phyloP scores from a whole-genome alignment of 1,139 yeast species.

The Yamadazyma trypodendri region DNA sequence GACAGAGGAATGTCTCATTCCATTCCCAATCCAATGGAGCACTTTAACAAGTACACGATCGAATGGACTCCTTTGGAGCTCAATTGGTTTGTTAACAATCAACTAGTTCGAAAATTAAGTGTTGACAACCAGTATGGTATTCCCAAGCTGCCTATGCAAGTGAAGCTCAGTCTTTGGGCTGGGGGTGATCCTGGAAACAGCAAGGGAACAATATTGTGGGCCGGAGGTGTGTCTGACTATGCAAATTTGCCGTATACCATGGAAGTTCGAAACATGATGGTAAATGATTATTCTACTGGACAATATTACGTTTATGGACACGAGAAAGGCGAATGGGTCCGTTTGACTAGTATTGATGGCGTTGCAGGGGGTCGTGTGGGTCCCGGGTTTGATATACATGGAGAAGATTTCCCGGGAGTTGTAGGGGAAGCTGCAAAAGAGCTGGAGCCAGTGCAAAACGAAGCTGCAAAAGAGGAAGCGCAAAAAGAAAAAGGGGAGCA shows the following conservation, averaged over 20 bases:
- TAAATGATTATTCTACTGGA: slow-evolving; percentile 35
- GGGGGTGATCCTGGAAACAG: slow-evolving; percentile 39
- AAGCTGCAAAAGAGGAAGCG: background rate
- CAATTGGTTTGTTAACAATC: slow-evolving; percentile 33
- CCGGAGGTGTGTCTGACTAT: slow-evolving; percentile 41
- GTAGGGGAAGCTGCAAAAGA: background rate
- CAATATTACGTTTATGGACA: slow-evolving; percentile 30
- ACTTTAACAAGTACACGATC: slow-evolving; percentile 30
- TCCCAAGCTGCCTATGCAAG: slow-evolving; percentile 39
- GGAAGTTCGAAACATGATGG: slow-evolving; percentile 28
- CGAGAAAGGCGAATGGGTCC: slow-evolving; percentile 12
- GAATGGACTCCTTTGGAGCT: slow-evolving; percentile 39
- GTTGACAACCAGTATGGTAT: slow-evolving; percentile 26
- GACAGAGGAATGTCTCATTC: slow-evolving; percentile 40
- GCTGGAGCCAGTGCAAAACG: background rate
- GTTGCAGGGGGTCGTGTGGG: slow-evolving; percentile 9
- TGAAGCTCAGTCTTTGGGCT: slow-evolving; percentile 43
- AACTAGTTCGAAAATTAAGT: slow-evolving; percentile 23
- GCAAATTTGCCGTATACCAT: slow-evolving; percentile 34
- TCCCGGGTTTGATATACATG: background rate
- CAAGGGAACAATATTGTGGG: slow-evolving; percentile 42
- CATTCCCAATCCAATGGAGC: slow-evolving; percentile 21
- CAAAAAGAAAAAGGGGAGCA: background rate
- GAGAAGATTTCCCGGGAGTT: background rate
- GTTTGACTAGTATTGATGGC: slow-evolving; percentile 12